A percentile compares a stretch with the other conserved stretches of the same genome.
Conservation (phyloP, 2,329 filamentous ascomycete genomes). For the Claviceps fusiformis region DNA sequence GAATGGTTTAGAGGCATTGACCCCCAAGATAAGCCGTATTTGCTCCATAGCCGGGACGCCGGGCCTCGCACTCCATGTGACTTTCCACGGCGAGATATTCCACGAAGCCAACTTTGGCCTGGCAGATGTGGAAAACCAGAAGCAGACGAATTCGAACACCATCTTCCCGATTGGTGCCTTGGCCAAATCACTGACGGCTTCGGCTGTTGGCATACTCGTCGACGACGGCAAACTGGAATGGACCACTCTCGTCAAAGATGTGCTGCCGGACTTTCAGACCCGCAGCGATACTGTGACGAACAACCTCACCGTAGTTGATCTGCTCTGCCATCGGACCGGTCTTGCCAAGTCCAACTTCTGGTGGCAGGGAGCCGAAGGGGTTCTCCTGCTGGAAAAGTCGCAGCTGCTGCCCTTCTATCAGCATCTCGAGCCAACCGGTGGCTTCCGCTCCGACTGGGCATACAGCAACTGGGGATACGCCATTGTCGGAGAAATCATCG, state of each 20-base stretch:
- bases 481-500: neutral
- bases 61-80: neutral
- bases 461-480: constrained; percentile 2
- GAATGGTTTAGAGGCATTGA: neutral
- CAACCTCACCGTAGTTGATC: neutral
- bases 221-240: neutral
- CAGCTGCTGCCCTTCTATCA: neutral
- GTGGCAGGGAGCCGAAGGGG: neutral
- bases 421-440: neutral
- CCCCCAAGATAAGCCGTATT: neutral
- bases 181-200: neutral
- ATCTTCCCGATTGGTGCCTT: neutral
- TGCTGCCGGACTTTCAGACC: neutral
- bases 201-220: neutral
- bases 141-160: neutral
- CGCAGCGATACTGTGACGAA: neutral
- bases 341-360: neutral
- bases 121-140: neutral
- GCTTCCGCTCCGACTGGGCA: neutral
- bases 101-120: neutral
- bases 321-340: neutral
- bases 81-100: neutral
- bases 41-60: neutral
- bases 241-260: neutral
- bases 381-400: neutral